Conservation (phyloP, 164 flowering plant species). For the Aristolochia contorta region DNA sequence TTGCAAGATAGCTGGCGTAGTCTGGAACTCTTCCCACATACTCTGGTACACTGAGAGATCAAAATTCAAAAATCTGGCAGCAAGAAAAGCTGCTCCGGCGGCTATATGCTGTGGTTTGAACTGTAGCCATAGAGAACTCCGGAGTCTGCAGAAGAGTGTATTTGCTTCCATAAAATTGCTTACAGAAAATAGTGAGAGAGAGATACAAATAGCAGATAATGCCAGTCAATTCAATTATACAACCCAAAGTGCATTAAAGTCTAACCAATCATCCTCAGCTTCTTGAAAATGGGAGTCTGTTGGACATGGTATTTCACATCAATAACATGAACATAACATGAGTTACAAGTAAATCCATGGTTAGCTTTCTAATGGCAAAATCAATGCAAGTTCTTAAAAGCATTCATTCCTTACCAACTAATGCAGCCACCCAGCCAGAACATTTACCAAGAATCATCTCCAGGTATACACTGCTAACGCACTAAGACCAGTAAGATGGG, state of each 20-base stretch:
- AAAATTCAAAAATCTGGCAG: constrained; percentile 67
- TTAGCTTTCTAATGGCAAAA: background rate
- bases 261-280: constrained; percentile 27
- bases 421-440: constrained; percentile 52
- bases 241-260: constrained; percentile 2
- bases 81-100: constrained; percentile 74
- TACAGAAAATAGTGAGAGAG: background rate
- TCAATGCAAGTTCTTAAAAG: constrained; percentile 7
- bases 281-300: background rate
- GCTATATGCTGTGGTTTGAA: constrained; percentile 48
- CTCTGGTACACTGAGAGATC: constrained; percentile 48
- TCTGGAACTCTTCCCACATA: constrained; percentile 79
- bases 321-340: background rate
- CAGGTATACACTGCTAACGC: constrained; percentile 34
- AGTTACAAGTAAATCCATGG: too few relatives aligned
- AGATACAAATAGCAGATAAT: background rate
- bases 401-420: constrained; percentile 32
- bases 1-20: constrained; percentile 64
- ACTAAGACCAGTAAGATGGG: constrained; percentile 21
- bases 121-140: constrained; percentile 45
- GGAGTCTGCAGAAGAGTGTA: constrained; percentile 24
- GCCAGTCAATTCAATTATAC: constrained; percentile 1
- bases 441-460: constrained; percentile 44
- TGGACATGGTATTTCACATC: background rate
- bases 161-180: background rate